phyloP scores from a whole-genome alignment of 2,329 filamentous ascomycete species.

The Coleophoma cylindrospora region DNA sequence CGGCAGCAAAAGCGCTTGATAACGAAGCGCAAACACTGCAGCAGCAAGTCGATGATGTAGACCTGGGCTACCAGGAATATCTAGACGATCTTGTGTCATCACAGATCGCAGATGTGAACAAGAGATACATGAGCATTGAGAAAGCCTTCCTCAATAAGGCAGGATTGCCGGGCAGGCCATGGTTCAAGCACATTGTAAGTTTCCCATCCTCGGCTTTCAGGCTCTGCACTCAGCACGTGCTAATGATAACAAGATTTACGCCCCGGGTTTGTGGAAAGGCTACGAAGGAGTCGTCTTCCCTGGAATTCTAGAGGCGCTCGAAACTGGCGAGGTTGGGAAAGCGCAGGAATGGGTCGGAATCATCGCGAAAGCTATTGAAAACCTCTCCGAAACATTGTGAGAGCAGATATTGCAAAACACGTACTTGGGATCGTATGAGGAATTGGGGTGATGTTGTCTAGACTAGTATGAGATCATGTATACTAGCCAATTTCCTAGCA shows the following conservation, averaged over 20 bases:
- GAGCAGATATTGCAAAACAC: too few species aligned
- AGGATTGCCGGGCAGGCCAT: not conserved
- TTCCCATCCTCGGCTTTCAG: not conserved
- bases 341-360: not conserved
- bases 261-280: not conserved
- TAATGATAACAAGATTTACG: not conserved
- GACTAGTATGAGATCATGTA: too few species aligned
- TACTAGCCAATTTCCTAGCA: too few species aligned
- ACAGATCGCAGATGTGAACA: not conserved
- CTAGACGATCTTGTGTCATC: too few species aligned
- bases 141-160: not conserved
- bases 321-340: not conserved
- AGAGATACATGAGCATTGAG: not conserved
- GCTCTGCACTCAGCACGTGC: not conserved
- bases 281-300: not conserved
- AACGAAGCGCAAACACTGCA: not conserved
- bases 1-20: not conserved
- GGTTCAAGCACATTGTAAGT: conserved; percentile 1
- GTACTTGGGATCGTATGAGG: too few species aligned
- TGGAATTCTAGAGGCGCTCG: not conserved
- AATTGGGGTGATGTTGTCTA: too few species aligned
- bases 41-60: not conserved
- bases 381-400: too few species aligned
- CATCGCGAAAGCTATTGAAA: not conserved
- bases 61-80: not conserved